Base-by-base conservation (phyloP, 139 green algal genomes). In the Yamagishiella unicocca region DNA sequence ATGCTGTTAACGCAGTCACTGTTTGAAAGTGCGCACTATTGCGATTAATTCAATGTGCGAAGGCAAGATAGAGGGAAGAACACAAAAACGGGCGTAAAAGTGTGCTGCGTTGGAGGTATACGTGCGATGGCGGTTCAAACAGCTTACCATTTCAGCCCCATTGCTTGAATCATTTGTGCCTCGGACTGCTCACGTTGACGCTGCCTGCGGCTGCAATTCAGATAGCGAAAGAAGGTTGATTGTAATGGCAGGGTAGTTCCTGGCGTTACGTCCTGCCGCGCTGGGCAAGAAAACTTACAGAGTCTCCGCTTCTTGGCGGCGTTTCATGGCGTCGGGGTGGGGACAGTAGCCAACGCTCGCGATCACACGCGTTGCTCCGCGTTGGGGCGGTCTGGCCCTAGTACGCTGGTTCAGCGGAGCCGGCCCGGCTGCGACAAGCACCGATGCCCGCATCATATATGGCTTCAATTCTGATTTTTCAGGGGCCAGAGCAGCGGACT, bases 71-170 rank as follows among this genome's bases (percentile, higher is more conserved):
- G 61, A 38, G 9, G 12, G 61, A 10, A 1, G n/a, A n/a, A n/a
- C n/a, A n/a, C n/a, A n/a, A n/a, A n/a, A n/a, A n/a, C n/a, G n/a
- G n/a, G n/a, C n/a, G n/a, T n/a, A n/a, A n/a, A n/a, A 53, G 37
- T 3, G 14, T n/a, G 68, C 31, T 19, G 53, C 7, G 68, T 46
- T 46, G 68, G 68, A 77, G 35, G 35, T 24, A 33, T 24, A 33
- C 14, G 37, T 35, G 17, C 14, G 37, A 77, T 25, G 29, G 25
- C 24, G 37, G 38, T 55, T 42, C 35, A 4, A 12, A 17, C 22
- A 17, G 33, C 66, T 58, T 10, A 87, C 82, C 82, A 87, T 35
- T 71, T 79, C 14, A 87, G 35, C 3, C 82, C 82, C 67, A 45
- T 35, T 0, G 66, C 82, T 17, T 71, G 42, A 14, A 24, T 58